These are phyloP conservation scores for Yamadazyma olivae DNA, from an alignment of 805 yeast genomes.

Conservation along the genomic window DNA sequence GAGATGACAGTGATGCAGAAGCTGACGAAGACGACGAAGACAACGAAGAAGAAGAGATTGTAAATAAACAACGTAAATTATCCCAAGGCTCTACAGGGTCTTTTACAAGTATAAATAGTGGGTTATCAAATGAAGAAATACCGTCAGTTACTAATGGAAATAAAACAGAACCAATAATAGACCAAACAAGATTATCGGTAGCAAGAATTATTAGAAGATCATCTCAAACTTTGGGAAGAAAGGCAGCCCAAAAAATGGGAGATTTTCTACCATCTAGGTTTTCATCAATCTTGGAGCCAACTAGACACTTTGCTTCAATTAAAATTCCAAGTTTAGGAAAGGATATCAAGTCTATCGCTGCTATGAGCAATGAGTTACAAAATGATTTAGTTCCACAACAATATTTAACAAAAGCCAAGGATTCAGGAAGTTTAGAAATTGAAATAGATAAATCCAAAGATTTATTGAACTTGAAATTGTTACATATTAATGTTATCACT, in stretches of 20 bases:
- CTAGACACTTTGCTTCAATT: conserved; percentile 86
- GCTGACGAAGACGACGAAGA: conserved; percentile 15
- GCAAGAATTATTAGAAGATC: conserved; percentile 75
- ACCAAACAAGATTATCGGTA: conserved; percentile 65
- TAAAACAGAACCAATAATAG: conserved; percentile 62
- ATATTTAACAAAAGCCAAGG: conserved; percentile 17
- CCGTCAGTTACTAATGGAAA: conserved; percentile 10
- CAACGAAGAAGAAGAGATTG: conserved; percentile 16
- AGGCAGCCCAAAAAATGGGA: conserved; percentile 86
- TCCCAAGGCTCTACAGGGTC: conserved; percentile 38
- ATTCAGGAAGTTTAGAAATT: conserved; percentile 7
- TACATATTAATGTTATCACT: conserved; percentile 69
- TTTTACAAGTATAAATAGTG: conserved; percentile 31
- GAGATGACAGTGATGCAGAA: conserved; percentile 18
- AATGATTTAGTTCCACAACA: conserved; percentile 30
- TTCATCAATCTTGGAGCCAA: conserved; percentile 81
- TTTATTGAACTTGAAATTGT: conserved; percentile 24
- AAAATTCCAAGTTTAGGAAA: conserved; percentile 50
- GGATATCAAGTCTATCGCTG: conserved; percentile 43
- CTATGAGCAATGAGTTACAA: conserved; percentile 36
- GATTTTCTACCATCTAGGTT: conserved; percentile 80
- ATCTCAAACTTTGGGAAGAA: conserved; percentile 72
- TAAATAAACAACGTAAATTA: conserved; percentile 30
- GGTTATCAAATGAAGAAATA: conserved; percentile 22
- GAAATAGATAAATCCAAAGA: conserved; percentile 17